Conservation (phyloP, 768 basidiomycete genomes). For the Termitomyces sp. region DNA sequence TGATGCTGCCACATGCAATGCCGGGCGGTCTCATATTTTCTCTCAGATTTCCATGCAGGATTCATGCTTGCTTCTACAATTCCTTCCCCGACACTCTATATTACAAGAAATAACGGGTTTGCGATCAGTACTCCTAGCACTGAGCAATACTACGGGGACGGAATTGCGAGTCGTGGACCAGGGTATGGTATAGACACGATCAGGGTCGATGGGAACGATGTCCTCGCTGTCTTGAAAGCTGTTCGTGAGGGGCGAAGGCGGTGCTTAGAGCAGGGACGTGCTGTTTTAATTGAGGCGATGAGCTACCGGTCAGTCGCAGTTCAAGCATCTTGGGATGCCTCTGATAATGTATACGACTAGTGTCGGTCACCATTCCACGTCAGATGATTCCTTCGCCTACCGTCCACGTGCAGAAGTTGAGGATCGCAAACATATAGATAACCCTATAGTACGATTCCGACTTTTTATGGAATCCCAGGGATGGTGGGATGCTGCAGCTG, state of each 20-base stretch:
- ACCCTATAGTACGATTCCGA: conserved; percentile 84
- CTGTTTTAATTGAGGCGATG: conserved; percentile 88
- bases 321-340: background rate
- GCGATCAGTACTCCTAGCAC: conserved; percentile 90
- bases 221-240: conserved; percentile 77
- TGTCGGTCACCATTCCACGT: conserved; percentile 93
- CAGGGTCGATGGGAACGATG: conserved; percentile 92
- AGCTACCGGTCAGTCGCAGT: conserved; percentile 63
- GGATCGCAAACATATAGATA: conserved; percentile 87
- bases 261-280: conserved; percentile 76
- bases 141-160: conserved; percentile 91
- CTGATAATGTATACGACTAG: conserved; percentile 30
- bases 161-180: conserved; percentile 87
- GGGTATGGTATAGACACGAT: conserved; percentile 91
- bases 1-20: background rate
- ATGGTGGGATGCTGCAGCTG: conserved; percentile 82
- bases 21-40: conserved; percentile 16
- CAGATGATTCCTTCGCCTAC: conserved; percentile 95
- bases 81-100: conserved; percentile 69
- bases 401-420: conserved; percentile 88
- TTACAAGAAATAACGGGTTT: conserved; percentile 86
- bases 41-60: conserved; percentile 86
- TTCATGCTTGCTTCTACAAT: conserved; percentile 77
- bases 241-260: conserved; percentile 68
- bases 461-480: conserved; percentile 76